Evolutionary conservation across 257 asterid genomes (phyloP).

Genomic region (Hygrophila difformis): DNA sequence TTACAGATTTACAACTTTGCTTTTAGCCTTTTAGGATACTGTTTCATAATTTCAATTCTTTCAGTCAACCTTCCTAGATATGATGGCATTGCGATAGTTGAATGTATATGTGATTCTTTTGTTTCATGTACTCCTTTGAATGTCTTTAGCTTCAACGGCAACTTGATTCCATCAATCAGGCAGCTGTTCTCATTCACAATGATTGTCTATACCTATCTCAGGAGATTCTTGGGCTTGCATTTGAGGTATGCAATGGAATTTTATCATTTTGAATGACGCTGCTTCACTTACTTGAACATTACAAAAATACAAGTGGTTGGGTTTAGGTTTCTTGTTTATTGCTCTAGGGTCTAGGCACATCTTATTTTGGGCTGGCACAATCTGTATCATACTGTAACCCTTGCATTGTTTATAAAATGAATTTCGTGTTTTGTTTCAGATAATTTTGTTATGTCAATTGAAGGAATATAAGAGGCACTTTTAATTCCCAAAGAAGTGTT

Average conservation of each 20-base stretch:
- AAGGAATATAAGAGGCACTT: neutral
- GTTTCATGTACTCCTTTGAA: constrained; percentile 21
- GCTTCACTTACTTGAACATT: constrained; percentile 1
- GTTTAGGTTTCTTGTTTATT: neutral
- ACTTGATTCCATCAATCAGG: constrained; percentile 87
- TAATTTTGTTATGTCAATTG: neutral
- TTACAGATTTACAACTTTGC: constrained; percentile 5
- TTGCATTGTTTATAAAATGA: constrained; percentile 5
- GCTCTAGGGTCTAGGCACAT: neutral
- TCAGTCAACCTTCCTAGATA: constrained; percentile 5
- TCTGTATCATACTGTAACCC: constrained; percentile 7
- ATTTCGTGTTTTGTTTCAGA: neutral
- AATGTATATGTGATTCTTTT: constrained; percentile 9
- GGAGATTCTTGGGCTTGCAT: constrained; percentile 95
- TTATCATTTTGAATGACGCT: constrained; percentile 6
- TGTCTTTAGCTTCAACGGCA: constrained; percentile 75
- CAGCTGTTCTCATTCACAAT: constrained; percentile 84
- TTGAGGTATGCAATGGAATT: constrained; percentile 51
- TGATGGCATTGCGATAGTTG: constrained; percentile 2
- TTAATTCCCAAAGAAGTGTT: neutral
- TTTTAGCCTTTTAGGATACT: neutral
- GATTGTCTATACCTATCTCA: constrained; percentile 89
- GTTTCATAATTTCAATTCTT: constrained; percentile 8
- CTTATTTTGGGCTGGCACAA: neutral
- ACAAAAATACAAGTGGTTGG: neutral